A percentile compares a stretch with the other conserved stretches of the same genome.
Evolutionary conservation across 805 yeast species (phyloP).

Genomic region (Ogataea paradorogensis): DNA sequence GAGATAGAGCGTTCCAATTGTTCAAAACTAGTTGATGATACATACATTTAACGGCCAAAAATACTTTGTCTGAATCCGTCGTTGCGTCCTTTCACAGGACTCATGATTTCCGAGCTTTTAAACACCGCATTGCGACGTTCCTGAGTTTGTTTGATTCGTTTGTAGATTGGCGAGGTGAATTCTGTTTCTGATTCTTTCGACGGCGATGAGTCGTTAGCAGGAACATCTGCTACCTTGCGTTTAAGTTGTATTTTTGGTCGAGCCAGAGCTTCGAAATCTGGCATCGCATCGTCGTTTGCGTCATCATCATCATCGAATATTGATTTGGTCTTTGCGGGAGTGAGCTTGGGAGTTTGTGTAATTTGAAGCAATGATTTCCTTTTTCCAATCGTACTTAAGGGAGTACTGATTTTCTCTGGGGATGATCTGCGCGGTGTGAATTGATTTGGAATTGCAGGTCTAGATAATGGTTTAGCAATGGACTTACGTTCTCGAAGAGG

Average conservation of each 20-base stretch:
- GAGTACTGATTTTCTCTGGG: conserved; percentile 1
- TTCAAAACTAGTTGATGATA: conserved; percentile 58
- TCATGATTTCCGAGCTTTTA: conserved; percentile 12
- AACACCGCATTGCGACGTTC: conserved; percentile 4
- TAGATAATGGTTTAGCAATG: neutral
- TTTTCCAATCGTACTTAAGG: neutral
- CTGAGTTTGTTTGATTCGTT: conserved; percentile 16
- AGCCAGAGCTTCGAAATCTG: conserved; percentile 1
- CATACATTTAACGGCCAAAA: conserved; percentile 13
- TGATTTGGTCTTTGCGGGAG: conserved; percentile 1
- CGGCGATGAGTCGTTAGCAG: conserved; percentile 12
- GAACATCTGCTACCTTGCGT: conserved; percentile 4
- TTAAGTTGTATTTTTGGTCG: conserved; percentile 6
- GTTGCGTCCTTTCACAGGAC: conserved; percentile 26
- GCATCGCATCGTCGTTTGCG: conserved; percentile 6
- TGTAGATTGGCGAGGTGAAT: conserved; percentile 21
- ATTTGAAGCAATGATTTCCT: conserved; percentile 2
- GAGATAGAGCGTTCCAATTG: conserved; percentile 61
- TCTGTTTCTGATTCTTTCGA: conserved; percentile 8
- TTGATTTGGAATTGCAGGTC: neutral
- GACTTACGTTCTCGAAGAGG: conserved; percentile 1
- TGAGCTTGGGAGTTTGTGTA: conserved; percentile 1
- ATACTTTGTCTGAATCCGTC: conserved; percentile 18
- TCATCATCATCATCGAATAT: conserved; percentile 8
- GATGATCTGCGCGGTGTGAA: conserved; percentile 2